Conservation (phyloP, 805 yeast species). For the Cyberlindnera maritima region DNA sequence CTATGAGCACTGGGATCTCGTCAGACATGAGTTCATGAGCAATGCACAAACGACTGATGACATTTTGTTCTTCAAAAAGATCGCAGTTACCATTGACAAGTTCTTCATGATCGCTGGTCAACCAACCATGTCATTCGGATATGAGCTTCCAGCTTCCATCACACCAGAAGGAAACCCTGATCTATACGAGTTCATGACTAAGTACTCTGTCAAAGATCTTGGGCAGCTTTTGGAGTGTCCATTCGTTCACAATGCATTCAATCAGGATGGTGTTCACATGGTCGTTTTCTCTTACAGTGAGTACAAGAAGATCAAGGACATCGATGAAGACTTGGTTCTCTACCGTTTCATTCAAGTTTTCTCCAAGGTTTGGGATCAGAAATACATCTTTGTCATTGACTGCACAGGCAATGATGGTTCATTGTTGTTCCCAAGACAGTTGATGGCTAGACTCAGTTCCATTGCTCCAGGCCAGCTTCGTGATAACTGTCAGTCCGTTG, state of each 20-base stretch:
- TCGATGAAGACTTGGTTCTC: slow-evolving; percentile 48
- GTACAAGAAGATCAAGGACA: slow-evolving; percentile 32
- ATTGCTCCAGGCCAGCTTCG: slow-evolving; percentile 52
- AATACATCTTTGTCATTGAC: slow-evolving; percentile 62
- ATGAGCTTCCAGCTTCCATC: slow-evolving; percentile 53
- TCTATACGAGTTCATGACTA: slow-evolving; percentile 72
- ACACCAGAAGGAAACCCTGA: slow-evolving; percentile 49
- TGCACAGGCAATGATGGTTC: slow-evolving; percentile 55
- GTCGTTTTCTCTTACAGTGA: slow-evolving; percentile 49
- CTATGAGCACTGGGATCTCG: slow-evolving; percentile 45
- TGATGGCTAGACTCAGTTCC: slow-evolving; percentile 37
- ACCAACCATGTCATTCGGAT: slow-evolving; percentile 53
- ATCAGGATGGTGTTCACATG: slow-evolving; percentile 71
- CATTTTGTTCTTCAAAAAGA: slow-evolving; percentile 18
- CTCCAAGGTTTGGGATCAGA: slow-evolving; percentile 69
- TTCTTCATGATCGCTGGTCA: slow-evolving; percentile 52
- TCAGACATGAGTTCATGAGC: slow-evolving; percentile 28
- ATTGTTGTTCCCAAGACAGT: slow-evolving; percentile 27
- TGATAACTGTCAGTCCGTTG: slow-evolving; percentile 50
- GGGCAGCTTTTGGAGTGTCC: slow-evolving; percentile 41
- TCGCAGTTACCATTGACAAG: slow-evolving; percentile 44
- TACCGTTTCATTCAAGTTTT: slow-evolving; percentile 63
- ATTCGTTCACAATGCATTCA: slow-evolving; percentile 60
- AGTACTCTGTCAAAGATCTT: slow-evolving; percentile 53
- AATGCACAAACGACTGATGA: slow-evolving; percentile 21